These are phyloP conservation scores for Ilyonectria mors-panacis DNA, from an alignment of 2,329 filamentous ascomycete genomes.

Conservation along the genomic window DNA sequence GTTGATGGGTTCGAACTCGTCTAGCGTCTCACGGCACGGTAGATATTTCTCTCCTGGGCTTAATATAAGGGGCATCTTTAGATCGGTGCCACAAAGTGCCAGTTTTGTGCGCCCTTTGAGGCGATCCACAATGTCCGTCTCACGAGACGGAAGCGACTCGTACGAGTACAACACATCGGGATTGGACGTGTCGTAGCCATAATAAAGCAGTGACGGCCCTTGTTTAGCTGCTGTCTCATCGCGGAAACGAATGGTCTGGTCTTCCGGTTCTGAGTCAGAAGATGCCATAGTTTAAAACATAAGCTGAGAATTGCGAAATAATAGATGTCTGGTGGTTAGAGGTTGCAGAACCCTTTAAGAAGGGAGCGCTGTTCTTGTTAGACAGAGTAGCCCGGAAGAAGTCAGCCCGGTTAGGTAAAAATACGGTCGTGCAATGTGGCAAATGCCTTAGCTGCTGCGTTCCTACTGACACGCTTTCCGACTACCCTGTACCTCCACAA, in stretches of 20 bases:
- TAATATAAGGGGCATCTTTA: slow-evolving; percentile 9
- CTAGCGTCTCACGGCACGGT: slow-evolving; percentile 5
- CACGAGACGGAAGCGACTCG: slow-evolving; percentile 6
- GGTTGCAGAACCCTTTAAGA: background rate
- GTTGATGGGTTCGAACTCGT: slow-evolving; percentile 16
- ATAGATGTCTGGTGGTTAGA: background rate
- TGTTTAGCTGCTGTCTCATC: background rate
- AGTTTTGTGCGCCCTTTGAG: background rate
- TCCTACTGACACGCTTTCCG: no score
- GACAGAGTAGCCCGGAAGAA: no score
- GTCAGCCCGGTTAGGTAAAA: no score
- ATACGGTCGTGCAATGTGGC: no score
- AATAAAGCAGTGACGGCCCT: slow-evolving; percentile 1
- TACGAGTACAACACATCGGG: background rate
- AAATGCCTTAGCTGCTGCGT: no score
- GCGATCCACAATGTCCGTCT: background rate
- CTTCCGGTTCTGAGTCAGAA: background rate
- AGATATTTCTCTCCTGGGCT: background rate
- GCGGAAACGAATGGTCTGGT: background rate
- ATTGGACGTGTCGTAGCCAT: background rate
- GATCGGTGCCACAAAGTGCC: background rate
- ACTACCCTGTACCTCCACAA: no score
- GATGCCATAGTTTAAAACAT: background rate
- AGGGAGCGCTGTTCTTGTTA: no score
- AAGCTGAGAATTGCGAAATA: background rate